Conservation (phyloP, 2,329 filamentous ascomycete species). For the Gremmenia infestans region DNA sequence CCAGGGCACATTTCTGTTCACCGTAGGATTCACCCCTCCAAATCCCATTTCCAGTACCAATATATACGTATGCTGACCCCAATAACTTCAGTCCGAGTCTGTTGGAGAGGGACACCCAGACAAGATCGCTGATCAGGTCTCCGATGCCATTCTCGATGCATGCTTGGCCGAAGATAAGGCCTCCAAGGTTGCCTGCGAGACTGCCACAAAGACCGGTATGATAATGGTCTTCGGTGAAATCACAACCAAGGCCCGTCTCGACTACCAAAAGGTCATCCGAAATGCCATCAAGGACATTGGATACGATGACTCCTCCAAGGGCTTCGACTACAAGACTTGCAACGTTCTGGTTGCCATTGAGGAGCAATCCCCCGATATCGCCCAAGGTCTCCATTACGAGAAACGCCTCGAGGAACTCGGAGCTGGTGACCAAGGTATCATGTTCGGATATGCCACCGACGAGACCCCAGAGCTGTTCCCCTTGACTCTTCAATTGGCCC, state of each 20-base stretch:
- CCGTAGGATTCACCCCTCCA: constrained; percentile 43
- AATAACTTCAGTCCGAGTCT: constrained; percentile 62
- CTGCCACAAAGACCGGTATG: constrained; percentile 99
- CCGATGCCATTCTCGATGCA: constrained; percentile 97
- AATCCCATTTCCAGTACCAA: not conserved
- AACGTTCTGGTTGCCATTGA: constrained; percentile 98
- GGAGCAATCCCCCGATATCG: constrained; percentile 98
- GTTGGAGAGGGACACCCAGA: constrained; percentile 90
- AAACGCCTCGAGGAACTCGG: constrained; percentile 95
- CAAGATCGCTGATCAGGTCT: constrained; percentile 98
- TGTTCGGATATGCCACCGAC: constrained; percentile 99
- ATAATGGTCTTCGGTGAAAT: constrained; percentile 99
- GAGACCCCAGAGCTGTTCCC: constrained; percentile 97
- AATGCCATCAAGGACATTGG: constrained; percentile 96
- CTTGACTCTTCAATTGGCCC: constrained; percentile 86
- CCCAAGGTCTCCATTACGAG: constrained; percentile 97
- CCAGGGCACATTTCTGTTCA: constrained; percentile 77
- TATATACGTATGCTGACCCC: constrained; percentile 6
- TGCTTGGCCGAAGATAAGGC: constrained; percentile 91
- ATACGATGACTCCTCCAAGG: constrained; percentile 95
- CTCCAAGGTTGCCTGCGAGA: constrained; percentile 99
- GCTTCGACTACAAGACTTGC: constrained; percentile 99
- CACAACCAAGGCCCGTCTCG: constrained; percentile 88
- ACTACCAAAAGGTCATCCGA: constrained; percentile 98
- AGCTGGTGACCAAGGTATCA: constrained; percentile 99